Percentiles rank a stretch among this genome's conserved stretches.
Evolutionary conservation across 805 yeast genomes (phyloP).

Genomic region (Candida pini): DNA sequence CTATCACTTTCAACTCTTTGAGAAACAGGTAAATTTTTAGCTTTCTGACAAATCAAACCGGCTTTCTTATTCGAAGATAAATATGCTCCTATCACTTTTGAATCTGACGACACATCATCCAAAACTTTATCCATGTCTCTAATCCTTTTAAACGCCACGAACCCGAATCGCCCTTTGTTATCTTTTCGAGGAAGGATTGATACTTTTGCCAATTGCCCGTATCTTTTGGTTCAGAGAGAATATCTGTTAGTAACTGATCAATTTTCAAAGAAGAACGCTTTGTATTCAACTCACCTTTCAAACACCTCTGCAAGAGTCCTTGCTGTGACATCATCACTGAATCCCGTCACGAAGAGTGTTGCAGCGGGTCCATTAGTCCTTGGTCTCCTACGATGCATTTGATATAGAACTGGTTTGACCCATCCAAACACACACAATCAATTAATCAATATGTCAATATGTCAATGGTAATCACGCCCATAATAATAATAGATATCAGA

Average conservation of each 20-base stretch:
- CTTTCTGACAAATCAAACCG: slow-evolving; percentile 48
- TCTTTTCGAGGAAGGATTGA: slow-evolving; percentile 60
- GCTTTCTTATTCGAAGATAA: slow-evolving; percentile 34
- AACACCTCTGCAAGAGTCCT: slow-evolving; percentile 54
- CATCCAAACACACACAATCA: too few relatives aligned
- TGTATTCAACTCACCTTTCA: too few relatives aligned
- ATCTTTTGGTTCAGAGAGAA: slow-evolving; percentile 28
- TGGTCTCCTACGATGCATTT: background rate
- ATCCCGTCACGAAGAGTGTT: slow-evolving; percentile 32
- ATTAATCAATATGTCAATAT: too few relatives aligned
- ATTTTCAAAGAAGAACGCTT: too few relatives aligned
- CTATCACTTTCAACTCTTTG: too few relatives aligned
- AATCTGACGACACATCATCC: slow-evolving; percentile 36
- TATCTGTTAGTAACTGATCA: too few relatives aligned
- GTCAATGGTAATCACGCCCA: too few relatives aligned
- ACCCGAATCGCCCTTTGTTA: slow-evolving; percentile 57
- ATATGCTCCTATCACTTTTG: slow-evolving; percentile 17
- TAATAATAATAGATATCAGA: too few relatives aligned
- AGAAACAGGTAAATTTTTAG: slow-evolving; percentile 46
- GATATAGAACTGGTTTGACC: background rate
- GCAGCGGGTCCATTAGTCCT: slow-evolving; percentile 12
- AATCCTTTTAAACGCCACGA: slow-evolving; percentile 49
- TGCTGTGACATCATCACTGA: slow-evolving; percentile 47
- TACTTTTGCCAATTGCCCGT: slow-evolving; percentile 51
- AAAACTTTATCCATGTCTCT: slow-evolving; percentile 54